These are phyloP conservation scores for Anastatica hierochuntica DNA, from an alignment of 345 rosid genomes.

Conservation along the genomic window DNA sequence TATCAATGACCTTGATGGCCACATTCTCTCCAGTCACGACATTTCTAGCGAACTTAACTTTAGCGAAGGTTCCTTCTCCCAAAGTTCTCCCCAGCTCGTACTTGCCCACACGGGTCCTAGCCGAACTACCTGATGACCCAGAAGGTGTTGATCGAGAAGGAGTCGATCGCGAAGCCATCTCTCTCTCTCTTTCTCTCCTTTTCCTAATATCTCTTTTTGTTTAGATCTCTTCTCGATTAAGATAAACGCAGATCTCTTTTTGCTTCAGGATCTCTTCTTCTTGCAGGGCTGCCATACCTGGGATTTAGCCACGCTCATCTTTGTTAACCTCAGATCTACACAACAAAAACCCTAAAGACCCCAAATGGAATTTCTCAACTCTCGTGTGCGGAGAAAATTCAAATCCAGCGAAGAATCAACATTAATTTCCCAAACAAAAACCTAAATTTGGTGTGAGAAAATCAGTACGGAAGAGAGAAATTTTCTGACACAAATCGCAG, in stretches of 20 bases:
- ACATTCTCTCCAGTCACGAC: conserved; percentile 61
- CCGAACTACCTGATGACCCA: conserved; percentile 11
- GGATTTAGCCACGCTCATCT: conserved; percentile 77
- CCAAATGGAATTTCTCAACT: neutral
- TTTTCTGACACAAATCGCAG: neutral
- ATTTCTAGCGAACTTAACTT: conserved; percentile 90
- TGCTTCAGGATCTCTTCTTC: conserved; percentile 73
- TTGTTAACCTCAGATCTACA: conserved; percentile 6
- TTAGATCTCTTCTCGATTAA: too few relatives aligned
- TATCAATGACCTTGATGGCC: conserved; percentile 88
- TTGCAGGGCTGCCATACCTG: conserved; percentile 99
- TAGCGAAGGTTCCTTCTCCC: conserved; percentile 95
- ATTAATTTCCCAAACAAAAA: neutral
- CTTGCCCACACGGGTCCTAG: conserved; percentile 92
- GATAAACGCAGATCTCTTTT: neutral
- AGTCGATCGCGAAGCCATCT: conserved; percentile 36
- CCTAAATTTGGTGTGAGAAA: neutral
- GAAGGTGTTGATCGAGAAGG: conserved; percentile 26
- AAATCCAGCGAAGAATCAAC: too few relatives aligned
- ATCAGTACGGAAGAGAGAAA: neutral
- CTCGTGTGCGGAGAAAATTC: conserved; percentile 19
- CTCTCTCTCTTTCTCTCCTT: too few relatives aligned
- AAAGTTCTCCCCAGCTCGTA: conserved; percentile 89
- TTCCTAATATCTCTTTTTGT: too few relatives aligned
- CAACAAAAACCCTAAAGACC: conserved; percentile 12